Conservation (phyloP, 2,329 filamentous ascomycete genomes). For the Ceratocystis diversiconidia region DNA sequence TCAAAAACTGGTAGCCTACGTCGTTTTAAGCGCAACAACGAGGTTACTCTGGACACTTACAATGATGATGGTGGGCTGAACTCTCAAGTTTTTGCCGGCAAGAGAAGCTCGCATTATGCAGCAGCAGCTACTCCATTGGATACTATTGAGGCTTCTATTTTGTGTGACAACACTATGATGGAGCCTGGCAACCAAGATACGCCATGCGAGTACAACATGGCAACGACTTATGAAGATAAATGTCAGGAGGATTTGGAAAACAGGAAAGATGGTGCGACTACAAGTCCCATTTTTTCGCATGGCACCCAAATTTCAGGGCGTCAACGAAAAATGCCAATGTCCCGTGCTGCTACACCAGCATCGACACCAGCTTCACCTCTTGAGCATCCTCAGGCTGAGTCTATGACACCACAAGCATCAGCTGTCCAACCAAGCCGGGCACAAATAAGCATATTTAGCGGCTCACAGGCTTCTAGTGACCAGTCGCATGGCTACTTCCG, state of each 20-base stretch:
- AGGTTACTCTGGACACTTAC: neutral
- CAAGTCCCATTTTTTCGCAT: neutral
- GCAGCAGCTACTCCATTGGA: slow-evolving; percentile 13
- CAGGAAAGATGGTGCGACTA: neutral
- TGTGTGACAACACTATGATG: slow-evolving; percentile 13
- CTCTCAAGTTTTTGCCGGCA: neutral
- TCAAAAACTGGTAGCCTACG: slow-evolving; percentile 42
- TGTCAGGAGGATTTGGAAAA: neutral
- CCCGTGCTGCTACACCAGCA: slow-evolving; percentile 2
- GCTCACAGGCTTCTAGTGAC: slow-evolving; percentile 11
- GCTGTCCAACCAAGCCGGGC: neutral
- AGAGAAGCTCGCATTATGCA: slow-evolving; percentile 13
- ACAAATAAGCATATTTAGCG: slow-evolving; percentile 23
- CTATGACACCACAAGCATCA: slow-evolving; percentile 30
- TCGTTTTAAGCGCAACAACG: slow-evolving; percentile 34
- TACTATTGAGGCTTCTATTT: slow-evolving; percentile 17
- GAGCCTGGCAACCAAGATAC: slow-evolving; percentile 9
- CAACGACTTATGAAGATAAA: neutral
- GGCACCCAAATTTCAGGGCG: neutral
- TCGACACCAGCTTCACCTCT: neutral
- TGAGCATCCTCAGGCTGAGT: slow-evolving; percentile 18
- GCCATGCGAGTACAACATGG: slow-evolving; percentile 6
- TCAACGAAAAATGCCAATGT: slow-evolving; percentile 20
- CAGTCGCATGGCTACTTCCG: slow-evolving; percentile 20
- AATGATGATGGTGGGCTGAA: neutral